Percentiles rank a stretch among this genome's conserved stretches.
Conservation (phyloP, 164 flowering plant genomes). For the Taxillus chinensis region DNA sequence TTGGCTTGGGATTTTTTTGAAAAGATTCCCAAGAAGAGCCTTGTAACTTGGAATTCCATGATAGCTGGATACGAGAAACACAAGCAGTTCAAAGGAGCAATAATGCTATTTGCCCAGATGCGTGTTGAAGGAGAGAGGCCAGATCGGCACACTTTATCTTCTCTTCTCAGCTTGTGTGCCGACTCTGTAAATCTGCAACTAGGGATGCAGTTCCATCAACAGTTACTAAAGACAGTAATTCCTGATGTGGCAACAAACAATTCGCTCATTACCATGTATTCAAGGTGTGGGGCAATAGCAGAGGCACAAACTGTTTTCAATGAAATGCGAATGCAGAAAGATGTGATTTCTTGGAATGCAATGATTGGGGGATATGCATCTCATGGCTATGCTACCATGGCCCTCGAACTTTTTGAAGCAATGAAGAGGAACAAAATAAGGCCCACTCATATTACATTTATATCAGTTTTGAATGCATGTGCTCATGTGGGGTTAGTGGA, state of each 20-base stretch:
- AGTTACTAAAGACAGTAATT: constrained; percentile 21
- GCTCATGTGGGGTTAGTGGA: constrained; percentile 33
- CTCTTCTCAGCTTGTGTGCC: constrained; percentile 31
- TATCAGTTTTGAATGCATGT: constrained; percentile 34
- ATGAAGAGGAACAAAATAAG: constrained; percentile 25
- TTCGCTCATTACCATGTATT: constrained; percentile 42
- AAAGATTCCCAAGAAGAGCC: constrained; percentile 20
- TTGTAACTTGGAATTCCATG: constrained; percentile 37
- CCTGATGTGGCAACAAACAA: constrained; percentile 31
- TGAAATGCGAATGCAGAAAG: constrained; percentile 21
- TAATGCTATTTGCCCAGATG: constrained; percentile 26
- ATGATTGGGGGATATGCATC: constrained; percentile 48
- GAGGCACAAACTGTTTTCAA: constrained; percentile 32
- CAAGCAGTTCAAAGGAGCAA: constrained; percentile 23
- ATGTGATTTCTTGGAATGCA: constrained; percentile 51
- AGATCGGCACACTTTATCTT: constrained; percentile 40
- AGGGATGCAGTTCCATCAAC: constrained; percentile 42
- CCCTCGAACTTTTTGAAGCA: constrained; percentile 26
- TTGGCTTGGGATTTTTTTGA: constrained; percentile 22
- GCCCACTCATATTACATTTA: constrained; percentile 33
- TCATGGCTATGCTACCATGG: constrained; percentile 40
- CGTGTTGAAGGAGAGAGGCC: constrained; percentile 28
- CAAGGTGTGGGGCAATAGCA: constrained; percentile 34
- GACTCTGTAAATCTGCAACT: constrained; percentile 25
- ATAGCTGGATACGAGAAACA: constrained; percentile 35